phyloP scores from a whole-genome alignment of 2,329 filamentous ascomycete genomes.

The Periconia sp. region DNA sequence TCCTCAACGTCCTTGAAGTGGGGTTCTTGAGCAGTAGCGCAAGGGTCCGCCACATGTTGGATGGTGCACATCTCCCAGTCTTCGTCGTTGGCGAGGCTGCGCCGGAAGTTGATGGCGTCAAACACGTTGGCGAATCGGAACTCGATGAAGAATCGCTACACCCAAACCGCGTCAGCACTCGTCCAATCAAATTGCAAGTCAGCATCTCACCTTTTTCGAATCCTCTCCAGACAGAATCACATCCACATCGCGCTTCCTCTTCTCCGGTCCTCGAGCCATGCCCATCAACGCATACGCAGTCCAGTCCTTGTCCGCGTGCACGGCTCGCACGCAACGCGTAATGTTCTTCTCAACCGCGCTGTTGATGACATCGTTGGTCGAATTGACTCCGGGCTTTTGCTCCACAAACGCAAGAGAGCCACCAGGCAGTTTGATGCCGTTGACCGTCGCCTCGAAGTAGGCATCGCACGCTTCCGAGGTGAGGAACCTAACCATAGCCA shows the following conservation, averaged over 20 bases:
- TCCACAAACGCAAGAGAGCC: constrained; percentile 32
- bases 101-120: constrained; percentile 50
- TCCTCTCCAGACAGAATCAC: constrained; percentile 47
- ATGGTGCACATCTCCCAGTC: constrained; percentile 52
- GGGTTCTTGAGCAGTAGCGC: constrained; percentile 29
- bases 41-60: constrained; percentile 48
- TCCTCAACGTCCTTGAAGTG: constrained; percentile 28
- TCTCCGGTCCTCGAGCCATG: constrained; percentile 39
- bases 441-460: constrained; percentile 37
- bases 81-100: constrained; percentile 41
- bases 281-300: constrained; percentile 40
- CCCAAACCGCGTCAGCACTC: constrained; percentile 7
- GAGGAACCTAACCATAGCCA: constrained; percentile 37
- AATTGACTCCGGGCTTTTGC: constrained; percentile 24
- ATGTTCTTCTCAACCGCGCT: constrained; percentile 44
- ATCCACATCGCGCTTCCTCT: constrained; percentile 46
- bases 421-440: constrained; percentile 32
- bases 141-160: constrained; percentile 46
- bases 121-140: constrained; percentile 53
- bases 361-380: constrained; percentile 45
- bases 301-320: constrained; percentile 46
- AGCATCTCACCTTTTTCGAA: constrained; percentile 43
- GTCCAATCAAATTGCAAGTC: background rate
- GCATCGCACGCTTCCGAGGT: constrained; percentile 33
- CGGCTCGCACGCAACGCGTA: constrained; percentile 50